Evolutionary conservation across 2,329 filamentous ascomycete species (phyloP).

Genomic region (Sarocladium strictum): DNA sequence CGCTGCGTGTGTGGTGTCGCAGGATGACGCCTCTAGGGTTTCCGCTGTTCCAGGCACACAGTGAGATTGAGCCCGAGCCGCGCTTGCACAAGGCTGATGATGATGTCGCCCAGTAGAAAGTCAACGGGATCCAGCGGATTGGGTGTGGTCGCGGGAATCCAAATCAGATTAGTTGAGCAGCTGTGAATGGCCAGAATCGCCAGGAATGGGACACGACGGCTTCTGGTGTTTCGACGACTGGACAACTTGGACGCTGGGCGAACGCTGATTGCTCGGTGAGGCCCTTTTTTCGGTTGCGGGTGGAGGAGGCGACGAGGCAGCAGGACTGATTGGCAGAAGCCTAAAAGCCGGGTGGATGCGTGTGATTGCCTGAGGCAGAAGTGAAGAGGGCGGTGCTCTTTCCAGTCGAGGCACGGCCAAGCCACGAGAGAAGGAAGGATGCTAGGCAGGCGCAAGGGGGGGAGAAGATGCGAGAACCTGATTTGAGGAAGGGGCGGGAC

Average conservation of each 20-base stretch:
- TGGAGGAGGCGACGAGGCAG: conserved; percentile 31
- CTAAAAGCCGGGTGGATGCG: conserved; percentile 23
- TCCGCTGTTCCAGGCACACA: background rate
- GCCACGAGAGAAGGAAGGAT: background rate
- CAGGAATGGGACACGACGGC: conserved; percentile 3
- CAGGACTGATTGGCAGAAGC: conserved; percentile 42
- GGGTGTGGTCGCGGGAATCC: conserved; percentile 3
- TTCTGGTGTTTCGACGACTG: conserved; percentile 10
- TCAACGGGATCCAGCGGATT: background rate
- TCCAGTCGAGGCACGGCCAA: conserved; percentile 23
- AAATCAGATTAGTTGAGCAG: conserved; percentile 9
- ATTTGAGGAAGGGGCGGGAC: conserved; percentile 43
- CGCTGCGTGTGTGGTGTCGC: background rate
- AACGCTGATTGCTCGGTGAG: conserved; percentile 10
- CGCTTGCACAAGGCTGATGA: conserved; percentile 6
- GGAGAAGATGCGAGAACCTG: conserved; percentile 39
- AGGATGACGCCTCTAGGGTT: background rate
- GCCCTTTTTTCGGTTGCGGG: conserved; percentile 14
- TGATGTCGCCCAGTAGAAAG: background rate
- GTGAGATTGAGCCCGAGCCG: too few relatives aligned
- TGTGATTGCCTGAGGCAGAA: background rate
- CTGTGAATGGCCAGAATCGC: conserved; percentile 13
- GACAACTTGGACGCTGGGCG: background rate
- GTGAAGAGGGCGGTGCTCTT: too few relatives aligned
- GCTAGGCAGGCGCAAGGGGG: background rate